Conservation (phyloP, 352 stramenopile species). For the Pythium diclinum region DNA sequence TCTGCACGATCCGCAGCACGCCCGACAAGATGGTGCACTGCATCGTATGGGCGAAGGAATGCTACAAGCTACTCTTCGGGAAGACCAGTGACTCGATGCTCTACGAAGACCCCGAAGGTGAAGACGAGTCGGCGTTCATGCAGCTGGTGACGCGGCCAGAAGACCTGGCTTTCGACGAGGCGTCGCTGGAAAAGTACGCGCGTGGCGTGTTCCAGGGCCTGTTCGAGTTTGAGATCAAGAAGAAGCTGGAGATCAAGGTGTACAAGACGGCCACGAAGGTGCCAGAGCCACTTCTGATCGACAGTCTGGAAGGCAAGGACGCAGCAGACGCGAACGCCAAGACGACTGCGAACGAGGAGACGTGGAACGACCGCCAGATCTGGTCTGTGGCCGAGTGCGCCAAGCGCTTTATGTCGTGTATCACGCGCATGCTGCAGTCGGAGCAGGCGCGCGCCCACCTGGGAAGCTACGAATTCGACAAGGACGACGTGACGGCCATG, state of each 20-base stretch:
- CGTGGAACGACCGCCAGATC: constrained; percentile 79
- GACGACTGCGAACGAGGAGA: constrained; percentile 26
- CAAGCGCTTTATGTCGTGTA: constrained; percentile 79
- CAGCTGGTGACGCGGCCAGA: constrained; percentile 49
- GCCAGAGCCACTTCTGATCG: constrained; percentile 75
- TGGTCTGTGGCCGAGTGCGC: constrained; percentile 89
- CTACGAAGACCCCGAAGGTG: constrained; percentile 81
- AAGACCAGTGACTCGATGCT: constrained; percentile 94
- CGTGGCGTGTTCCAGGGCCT: constrained; percentile 82
- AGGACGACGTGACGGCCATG: constrained; percentile 96
- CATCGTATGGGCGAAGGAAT: constrained; percentile 98
- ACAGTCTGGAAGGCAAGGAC: constrained; percentile 30
- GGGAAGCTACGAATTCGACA: constrained; percentile 94
- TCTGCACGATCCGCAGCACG: constrained; percentile 99
- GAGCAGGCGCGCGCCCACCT: constrained; percentile 54
- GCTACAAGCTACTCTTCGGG: constrained; percentile 86
- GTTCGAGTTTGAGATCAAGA: constrained; percentile 96
- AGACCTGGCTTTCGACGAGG: constrained; percentile 40
- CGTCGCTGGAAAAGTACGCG: constrained; percentile 61
- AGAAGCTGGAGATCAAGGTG: constrained; percentile 93
- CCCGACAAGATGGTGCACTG: constrained; percentile 99
- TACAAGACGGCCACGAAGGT: constrained; percentile 95
- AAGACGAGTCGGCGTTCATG: constrained; percentile 89
- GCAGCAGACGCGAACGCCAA: constrained; percentile 20
- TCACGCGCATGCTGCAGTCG: constrained; percentile 57